Evolutionary conservation across 345 rosid genomes (phyloP).

Genomic region (Rhizophora apiculata): DNA sequence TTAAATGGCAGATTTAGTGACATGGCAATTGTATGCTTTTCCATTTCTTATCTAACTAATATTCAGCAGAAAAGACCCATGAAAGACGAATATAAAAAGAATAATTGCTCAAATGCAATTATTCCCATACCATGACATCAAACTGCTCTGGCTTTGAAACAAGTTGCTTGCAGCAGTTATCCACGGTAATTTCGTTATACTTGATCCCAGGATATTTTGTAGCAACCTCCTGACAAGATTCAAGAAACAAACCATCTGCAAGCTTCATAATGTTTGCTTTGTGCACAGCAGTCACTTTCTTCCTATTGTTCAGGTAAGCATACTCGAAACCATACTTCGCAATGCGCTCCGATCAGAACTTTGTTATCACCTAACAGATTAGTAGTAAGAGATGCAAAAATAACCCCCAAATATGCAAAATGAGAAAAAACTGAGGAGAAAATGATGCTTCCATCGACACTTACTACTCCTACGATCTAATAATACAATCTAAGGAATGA

Average conservation of each 20-base stretch:
- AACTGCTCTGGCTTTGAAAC: constrained; percentile 98
- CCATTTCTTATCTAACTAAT: neutral
- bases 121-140: constrained; percentile 85
- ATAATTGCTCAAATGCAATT: neutral
- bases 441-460: neutral
- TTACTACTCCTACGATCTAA: neutral
- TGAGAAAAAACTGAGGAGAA: neutral
- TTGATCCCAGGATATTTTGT: constrained; percentile 72
- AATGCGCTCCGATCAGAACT: constrained; percentile 93
- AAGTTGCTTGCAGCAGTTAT: constrained; percentile 97
- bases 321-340: constrained; percentile 95
- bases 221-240: constrained; percentile 93
- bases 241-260: constrained; percentile 93
- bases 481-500: neutral
- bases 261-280: constrained; percentile 98
- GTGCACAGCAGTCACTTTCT: constrained; percentile 93
- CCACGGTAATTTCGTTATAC: constrained; percentile 85
- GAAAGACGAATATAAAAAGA: neutral
- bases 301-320: constrained; percentile 89
- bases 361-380: constrained; percentile 78
- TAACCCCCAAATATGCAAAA: neutral
- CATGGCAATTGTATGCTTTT: neutral
- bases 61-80: neutral
- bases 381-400: constrained; percentile 26
- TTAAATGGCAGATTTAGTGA: neutral